These are phyloP conservation scores for Xylaria sp. DNA, from an alignment of 2,329 filamentous ascomycete species.

Conservation along the genomic window DNA sequence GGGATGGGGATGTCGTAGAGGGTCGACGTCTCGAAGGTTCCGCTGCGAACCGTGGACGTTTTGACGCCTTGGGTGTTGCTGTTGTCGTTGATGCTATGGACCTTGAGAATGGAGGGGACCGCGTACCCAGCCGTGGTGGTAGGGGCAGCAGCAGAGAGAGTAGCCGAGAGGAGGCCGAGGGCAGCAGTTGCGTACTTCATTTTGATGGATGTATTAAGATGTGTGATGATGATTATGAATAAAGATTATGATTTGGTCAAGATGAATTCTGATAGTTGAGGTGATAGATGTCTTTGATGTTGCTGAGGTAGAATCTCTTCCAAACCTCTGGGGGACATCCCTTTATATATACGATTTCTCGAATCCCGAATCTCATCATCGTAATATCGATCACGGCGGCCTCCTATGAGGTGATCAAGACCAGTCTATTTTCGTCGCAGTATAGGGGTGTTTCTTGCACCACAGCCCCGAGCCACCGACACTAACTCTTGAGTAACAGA, in stretches of 20 bases:
- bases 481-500: slow-evolving; percentile 21
- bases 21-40: slow-evolving; percentile 40
- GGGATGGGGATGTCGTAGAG: slow-evolving; percentile 47
- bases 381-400: slow-evolving; percentile 3
- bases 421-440: slow-evolving; percentile 30
- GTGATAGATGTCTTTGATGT: slow-evolving; percentile 16
- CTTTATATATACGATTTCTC: slow-evolving; percentile 30
- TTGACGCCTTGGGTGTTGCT: slow-evolving; percentile 21
- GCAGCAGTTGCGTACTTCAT: slow-evolving; percentile 43
- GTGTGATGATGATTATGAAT: slow-evolving; percentile 9
- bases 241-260: background rate
- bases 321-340: background rate
- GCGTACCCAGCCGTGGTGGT: slow-evolving; percentile 39
- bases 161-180: slow-evolving; percentile 42
- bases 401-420: slow-evolving; percentile 7
- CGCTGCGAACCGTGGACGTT: slow-evolving; percentile 39
- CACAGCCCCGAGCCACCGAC: slow-evolving; percentile 18
- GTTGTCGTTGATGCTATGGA: slow-evolving; percentile 42
- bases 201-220: slow-evolving; percentile 29
- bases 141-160: slow-evolving; percentile 43
- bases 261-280: background rate
- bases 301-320: slow-evolving; percentile 1
- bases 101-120: slow-evolving; percentile 43
- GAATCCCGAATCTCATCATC: slow-evolving; percentile 13
- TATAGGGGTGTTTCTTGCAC: slow-evolving; percentile 1